A percentile compares a stretch with the other conserved stretches of the same genome.
Conservation (phyloP, 2,329 filamentous ascomycete species). For the Colletotrichum musae region DNA sequence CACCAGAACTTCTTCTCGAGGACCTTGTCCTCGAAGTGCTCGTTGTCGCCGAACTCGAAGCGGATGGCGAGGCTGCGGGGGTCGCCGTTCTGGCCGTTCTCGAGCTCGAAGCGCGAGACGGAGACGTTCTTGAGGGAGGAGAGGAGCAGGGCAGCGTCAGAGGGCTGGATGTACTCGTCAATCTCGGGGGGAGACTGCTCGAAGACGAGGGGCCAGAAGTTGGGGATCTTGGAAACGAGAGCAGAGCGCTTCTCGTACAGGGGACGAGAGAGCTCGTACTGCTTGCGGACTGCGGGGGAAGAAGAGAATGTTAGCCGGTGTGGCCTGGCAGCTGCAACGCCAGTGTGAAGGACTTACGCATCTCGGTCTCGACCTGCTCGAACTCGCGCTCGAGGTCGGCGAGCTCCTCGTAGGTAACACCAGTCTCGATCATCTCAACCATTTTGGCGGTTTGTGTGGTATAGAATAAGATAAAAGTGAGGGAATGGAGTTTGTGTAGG, state of each 20-base stretch:
- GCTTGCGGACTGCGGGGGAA: slow-evolving; percentile 75
- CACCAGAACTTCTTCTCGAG: slow-evolving; percentile 95
- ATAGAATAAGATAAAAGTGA: neutral
- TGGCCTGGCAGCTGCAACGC: neutral
- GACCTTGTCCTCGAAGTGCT: slow-evolving; percentile 82
- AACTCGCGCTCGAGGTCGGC: slow-evolving; percentile 87
- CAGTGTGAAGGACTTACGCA: slow-evolving; percentile 59
- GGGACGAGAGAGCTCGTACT: slow-evolving; percentile 76
- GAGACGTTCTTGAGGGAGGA: slow-evolving; percentile 76
- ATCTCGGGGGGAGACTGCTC: slow-evolving; percentile 89
- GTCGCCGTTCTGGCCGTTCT: slow-evolving; percentile 73
- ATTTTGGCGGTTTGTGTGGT: slow-evolving; percentile 38
- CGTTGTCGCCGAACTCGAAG: slow-evolving; percentile 86
- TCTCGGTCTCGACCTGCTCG: slow-evolving; percentile 84
- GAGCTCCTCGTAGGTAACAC: slow-evolving; percentile 81
- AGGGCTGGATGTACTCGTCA: slow-evolving; percentile 88
- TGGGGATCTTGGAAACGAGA: slow-evolving; percentile 79
- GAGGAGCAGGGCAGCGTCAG: slow-evolving; percentile 81
- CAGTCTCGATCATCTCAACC: slow-evolving; percentile 55
- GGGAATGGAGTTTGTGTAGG: neutral
- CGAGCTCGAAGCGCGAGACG: slow-evolving; percentile 85
- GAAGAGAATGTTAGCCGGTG: neutral
- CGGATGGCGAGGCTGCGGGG: slow-evolving; percentile 84
- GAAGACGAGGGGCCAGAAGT: slow-evolving; percentile 96
- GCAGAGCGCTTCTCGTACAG: slow-evolving; percentile 84